Evolutionary conservation across 495 filamentous ascomycete species (phyloP), one percentile per base, ranked within the genome.

Genomic region (Talaromyces trachyspermus): DNA sequence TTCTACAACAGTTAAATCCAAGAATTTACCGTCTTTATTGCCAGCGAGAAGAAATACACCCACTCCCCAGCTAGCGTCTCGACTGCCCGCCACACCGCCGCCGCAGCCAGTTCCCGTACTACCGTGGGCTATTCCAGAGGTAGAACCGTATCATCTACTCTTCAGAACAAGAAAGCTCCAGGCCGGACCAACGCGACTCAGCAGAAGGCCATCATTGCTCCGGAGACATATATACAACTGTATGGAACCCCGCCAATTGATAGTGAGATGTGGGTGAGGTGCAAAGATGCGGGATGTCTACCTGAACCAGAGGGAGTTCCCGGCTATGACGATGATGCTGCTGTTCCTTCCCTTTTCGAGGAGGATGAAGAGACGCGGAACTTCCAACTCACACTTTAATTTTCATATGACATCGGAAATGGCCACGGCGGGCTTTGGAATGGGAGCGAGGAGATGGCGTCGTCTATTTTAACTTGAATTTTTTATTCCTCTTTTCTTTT

Each of bases 91-190:
- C 66, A 79, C 53, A 66, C 78, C 3, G 79, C 82, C 5, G 84
- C 85, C 15, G 72, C 69, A 5, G 72, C 67, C n/a, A 77, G 74
- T 9, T 90, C 89, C 10, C 77, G 78, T 43, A 85, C 77, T 38
- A 95, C 89, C 0, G 64, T 95, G 22, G 89, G 89, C 5, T 91
- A 89, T 58, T 80, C 78, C 43, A 86, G 84, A 57, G 88, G 89
- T 22, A 75, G 88, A 12, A 73, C 71, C 12, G 75, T 81, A 11
- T 83, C 83, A 6, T 65, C 70, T 8, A 65, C 56, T 4, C 49
- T 79, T 52, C 61, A 63, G 33, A 63, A 64, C 39, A 62, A 60
- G 14, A 23, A 46, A 17, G 20, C 49, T 2, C 49, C 51, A 41
- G 49, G 39, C 4, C 36, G 52, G 23, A 41, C 47, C 2, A 53